Evolutionary conservation across 495 filamentous ascomycete genomes (phyloP).

Genomic region (Chaetomium tenue): DNA sequence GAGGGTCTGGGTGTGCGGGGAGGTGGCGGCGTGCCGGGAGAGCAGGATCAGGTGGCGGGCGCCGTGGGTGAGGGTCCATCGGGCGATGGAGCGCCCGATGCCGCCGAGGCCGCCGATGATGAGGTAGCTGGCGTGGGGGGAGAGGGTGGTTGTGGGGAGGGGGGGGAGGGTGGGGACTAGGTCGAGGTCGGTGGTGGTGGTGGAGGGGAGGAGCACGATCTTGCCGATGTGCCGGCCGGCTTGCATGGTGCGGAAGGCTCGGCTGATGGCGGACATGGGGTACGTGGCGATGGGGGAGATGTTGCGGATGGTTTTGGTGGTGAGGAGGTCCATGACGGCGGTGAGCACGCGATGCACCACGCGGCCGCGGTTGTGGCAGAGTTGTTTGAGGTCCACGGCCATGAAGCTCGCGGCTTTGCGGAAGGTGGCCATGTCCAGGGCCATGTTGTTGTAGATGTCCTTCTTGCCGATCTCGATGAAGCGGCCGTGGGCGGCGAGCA

Average conservation of each 20-base stretch:
- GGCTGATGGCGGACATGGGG: neutral
- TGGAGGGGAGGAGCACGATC: constrained; percentile 41
- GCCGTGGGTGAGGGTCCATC: constrained; percentile 56
- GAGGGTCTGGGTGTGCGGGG: constrained; percentile 31
- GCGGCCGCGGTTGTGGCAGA: too few species aligned
- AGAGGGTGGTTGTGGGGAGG: too few species aligned
- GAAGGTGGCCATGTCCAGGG: neutral
- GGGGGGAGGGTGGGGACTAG: too few species aligned
- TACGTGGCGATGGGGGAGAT: neutral
- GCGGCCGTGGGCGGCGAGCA: neutral
- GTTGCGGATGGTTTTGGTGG: too few species aligned
- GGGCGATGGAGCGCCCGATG: constrained; percentile 57
- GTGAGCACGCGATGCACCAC: too few species aligned
- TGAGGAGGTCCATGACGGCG: too few species aligned
- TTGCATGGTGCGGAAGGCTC: constrained; percentile 36
- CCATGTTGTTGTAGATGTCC: neutral
- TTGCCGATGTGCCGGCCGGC: constrained; percentile 54
- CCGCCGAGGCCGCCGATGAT: constrained; percentile 62
- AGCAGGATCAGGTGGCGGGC: constrained; percentile 57
- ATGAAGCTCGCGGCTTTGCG: neutral
- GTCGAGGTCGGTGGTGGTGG: constrained; percentile 11
- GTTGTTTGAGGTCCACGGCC: neutral
- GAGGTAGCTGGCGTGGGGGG: constrained; percentile 51
- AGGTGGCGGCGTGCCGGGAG: constrained; percentile 49
- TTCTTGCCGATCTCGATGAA: neutral